These are phyloP conservation scores for Lactarius hengduanensis DNA, from an alignment of 768 basidiomycete species.

Conservation along the genomic window DNA sequence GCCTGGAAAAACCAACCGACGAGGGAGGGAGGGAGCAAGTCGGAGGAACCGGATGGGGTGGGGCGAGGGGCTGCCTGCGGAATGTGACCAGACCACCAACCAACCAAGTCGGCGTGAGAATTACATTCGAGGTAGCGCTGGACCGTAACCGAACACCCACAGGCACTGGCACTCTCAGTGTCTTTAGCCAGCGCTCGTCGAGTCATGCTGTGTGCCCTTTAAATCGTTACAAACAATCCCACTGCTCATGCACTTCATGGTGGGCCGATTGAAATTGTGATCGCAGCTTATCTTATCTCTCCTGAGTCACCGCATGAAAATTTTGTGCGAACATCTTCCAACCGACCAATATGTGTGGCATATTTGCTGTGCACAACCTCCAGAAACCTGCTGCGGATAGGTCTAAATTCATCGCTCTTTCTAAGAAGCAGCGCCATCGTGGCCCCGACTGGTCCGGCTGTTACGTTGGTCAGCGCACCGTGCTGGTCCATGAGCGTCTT, in stretches of 20 bases:
- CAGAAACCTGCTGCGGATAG: conserved; percentile 68
- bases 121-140: not conserved
- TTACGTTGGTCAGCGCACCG: conserved; percentile 74
- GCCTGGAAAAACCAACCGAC: not conserved
- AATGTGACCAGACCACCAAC: conserved; percentile 17
- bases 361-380: conserved; percentile 81
- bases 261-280: not conserved
- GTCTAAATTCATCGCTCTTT: conserved; percentile 74
- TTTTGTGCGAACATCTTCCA: not conserved
- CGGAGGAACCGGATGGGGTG: conserved; percentile 5
- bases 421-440: conserved; percentile 87
- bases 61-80: conserved; percentile 5
- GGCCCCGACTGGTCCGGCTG: conserved; percentile 99
- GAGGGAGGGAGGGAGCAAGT: not conserved
- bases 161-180: not conserved
- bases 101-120: conserved; percentile 17
- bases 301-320: conserved; percentile 6
- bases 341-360: conserved; percentile 77
- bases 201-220: not conserved
- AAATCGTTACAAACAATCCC: not conserved
- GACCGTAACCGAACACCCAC: not conserved
- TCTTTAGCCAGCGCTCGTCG: not conserved
- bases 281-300: conserved; percentile 17
- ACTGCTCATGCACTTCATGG: not conserved
- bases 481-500: conserved; percentile 93